Percentiles rank a stretch among this genome's conserved stretches.
Conservation (phyloP, 257 asterid species). For the Lithospermum erythrorhizon region DNA sequence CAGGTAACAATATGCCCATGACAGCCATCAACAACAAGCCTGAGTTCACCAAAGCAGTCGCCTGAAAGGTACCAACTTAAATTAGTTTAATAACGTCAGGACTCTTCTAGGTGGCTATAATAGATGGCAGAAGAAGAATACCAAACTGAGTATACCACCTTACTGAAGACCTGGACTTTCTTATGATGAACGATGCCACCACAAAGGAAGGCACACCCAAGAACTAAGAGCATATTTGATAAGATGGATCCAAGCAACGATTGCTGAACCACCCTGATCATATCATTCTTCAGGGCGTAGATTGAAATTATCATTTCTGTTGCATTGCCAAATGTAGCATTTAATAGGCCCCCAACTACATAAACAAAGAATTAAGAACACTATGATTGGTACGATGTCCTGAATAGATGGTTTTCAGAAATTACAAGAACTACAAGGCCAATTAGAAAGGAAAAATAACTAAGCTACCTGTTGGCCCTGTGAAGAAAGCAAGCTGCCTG, state of each 20-base stretch:
- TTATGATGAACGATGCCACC: slow-evolving; percentile 72
- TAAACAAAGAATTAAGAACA: background rate
- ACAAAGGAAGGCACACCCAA: slow-evolving; percentile 91
- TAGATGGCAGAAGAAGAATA: background rate
- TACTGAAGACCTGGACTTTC: slow-evolving; percentile 69
- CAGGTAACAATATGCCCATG: slow-evolving; percentile 88
- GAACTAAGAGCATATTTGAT: slow-evolving; percentile 96
- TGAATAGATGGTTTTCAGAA: too few species aligned
- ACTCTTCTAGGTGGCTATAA: background rate
- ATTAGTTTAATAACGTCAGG: slow-evolving; percentile 18
- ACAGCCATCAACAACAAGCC: slow-evolving; percentile 97
- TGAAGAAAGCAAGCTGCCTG: slow-evolving; percentile 72
- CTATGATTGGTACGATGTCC: background rate
- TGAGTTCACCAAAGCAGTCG: slow-evolving; percentile 75
- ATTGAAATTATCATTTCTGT: slow-evolving; percentile 94
- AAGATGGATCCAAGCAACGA: slow-evolving; percentile 90
- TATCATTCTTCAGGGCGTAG: slow-evolving; percentile 80
- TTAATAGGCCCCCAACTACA: slow-evolving; percentile 93
- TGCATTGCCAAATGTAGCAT: slow-evolving; percentile 95
- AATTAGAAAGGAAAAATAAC: too few species aligned
- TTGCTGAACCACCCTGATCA: slow-evolving; percentile 89
- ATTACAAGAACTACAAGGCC: too few species aligned
- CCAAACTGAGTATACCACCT: slow-evolving; percentile 31
- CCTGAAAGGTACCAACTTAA: slow-evolving; percentile 42
- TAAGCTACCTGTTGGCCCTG: slow-evolving; percentile 60